Conservation (phyloP, 768 basidiomycete species). For the Lentinula boryana region DNA sequence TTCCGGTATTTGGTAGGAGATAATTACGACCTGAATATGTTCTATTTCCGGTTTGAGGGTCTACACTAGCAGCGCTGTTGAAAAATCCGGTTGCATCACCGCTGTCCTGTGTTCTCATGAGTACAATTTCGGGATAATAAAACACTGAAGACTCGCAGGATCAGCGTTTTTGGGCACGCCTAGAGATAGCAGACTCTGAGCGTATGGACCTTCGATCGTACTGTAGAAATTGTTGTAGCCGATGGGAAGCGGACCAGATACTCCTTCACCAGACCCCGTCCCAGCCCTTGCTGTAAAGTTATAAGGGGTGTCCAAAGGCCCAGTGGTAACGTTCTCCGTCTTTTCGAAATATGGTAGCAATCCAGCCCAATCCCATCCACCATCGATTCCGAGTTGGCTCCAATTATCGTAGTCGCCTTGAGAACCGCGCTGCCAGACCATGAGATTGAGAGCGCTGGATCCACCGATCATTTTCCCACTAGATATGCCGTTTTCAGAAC, state of each 20-base stretch:
- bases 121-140: neutral
- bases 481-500: neutral
- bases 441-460: slow-evolving; percentile 14
- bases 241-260: neutral
- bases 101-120: neutral
- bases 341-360: slow-evolving; percentile 8
- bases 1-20: neutral
- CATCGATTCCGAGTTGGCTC: slow-evolving; percentile 10
- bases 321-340: neutral
- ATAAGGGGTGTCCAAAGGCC: neutral
- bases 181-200: neutral
- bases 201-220: neutral
- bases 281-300: neutral
- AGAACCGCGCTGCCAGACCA: slow-evolving; percentile 13
- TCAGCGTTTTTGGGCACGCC: neutral
- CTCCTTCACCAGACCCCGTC: neutral
- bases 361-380: slow-evolving; percentile 7
- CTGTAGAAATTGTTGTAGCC: neutral
- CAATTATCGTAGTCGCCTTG: slow-evolving; percentile 16
- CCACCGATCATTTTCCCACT: slow-evolving; percentile 20
- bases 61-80: neutral
- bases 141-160: neutral
- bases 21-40: slow-evolving; percentile 2
- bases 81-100: slow-evolving; percentile 3
- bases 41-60: neutral